A percentile compares a stretch with the other conserved stretches of the same genome.
Evolutionary conservation across 805 yeast species (phyloP).

Genomic region (Saccharomycopsis fibuligera): DNA sequence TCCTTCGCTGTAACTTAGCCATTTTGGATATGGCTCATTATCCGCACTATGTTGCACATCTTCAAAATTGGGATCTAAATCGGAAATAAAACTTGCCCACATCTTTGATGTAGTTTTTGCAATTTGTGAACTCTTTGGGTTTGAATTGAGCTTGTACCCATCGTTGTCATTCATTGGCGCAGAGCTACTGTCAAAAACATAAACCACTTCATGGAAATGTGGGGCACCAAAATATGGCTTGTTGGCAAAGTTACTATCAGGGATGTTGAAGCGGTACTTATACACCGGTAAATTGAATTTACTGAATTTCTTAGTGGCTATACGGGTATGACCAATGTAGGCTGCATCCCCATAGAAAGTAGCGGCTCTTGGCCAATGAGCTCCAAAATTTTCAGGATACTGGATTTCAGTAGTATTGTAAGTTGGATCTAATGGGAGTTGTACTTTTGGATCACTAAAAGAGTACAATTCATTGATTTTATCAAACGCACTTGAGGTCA

Average conservation of each 20-base stretch:
- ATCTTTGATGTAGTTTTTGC: conserved; percentile 9
- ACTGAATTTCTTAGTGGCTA: not conserved
- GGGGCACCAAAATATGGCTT: not conserved
- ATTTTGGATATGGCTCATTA: too few species aligned
- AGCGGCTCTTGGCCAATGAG: too few species aligned
- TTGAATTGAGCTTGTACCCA: conserved; percentile 1
- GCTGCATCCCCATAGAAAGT: not conserved
- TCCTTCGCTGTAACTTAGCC: conserved; percentile 8
- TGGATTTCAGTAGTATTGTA: not conserved
- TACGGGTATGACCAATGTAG: not conserved
- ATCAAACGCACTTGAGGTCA: not conserved
- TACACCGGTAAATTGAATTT: not conserved
- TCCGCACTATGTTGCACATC: too few species aligned
- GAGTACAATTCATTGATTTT: not conserved
- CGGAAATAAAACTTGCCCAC: conserved; percentile 23
- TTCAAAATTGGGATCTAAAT: conserved; percentile 33
- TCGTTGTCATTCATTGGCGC: not conserved
- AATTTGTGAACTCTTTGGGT: conserved; percentile 1
- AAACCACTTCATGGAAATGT: not conserved
- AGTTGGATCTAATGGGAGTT: not conserved
- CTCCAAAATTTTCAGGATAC: too few species aligned
- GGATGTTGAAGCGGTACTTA: not conserved
- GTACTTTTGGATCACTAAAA: not conserved
- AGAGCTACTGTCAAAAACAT: not conserved
- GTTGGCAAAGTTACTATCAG: not conserved